Conservation (phyloP, 2,329 filamentous ascomycete genomes). For the Aciculosporium take region DNA sequence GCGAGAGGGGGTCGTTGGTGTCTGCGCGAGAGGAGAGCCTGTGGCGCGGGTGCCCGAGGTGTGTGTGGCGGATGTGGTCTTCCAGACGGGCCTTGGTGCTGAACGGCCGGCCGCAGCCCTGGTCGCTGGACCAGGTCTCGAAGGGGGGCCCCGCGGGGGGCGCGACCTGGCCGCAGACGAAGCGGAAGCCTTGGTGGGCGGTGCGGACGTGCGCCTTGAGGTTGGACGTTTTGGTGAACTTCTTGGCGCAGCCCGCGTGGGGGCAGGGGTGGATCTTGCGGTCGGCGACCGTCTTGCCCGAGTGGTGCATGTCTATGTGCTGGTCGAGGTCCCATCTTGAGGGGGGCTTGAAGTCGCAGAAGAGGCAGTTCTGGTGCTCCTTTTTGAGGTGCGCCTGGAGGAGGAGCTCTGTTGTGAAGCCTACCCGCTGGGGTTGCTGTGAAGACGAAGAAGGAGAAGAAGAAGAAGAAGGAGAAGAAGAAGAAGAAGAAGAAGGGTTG, state of each 20-base stretch:
- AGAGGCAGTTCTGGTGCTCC: slow-evolving; percentile 60
- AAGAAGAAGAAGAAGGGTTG: no score
- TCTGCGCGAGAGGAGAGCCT: slow-evolving; percentile 10
- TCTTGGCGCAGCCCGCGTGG: slow-evolving; percentile 53
- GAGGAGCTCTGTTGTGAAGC: slow-evolving; percentile 58
- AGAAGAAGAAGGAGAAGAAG: no score
- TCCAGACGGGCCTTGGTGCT: slow-evolving; percentile 65
- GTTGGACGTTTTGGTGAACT: slow-evolving; percentile 74
- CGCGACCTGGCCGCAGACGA: slow-evolving; percentile 64
- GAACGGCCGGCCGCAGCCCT: slow-evolving; percentile 64
- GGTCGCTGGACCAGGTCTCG: slow-evolving; percentile 45
- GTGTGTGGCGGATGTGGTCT: slow-evolving; percentile 71
- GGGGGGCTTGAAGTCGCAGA: slow-evolving; percentile 56
- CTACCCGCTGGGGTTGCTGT: no score
- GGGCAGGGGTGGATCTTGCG: slow-evolving; percentile 54
- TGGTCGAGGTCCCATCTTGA: slow-evolving; percentile 54
- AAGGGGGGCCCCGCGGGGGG: slow-evolving; percentile 42
- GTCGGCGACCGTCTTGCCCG: slow-evolving; percentile 44
- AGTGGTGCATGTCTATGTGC: slow-evolving; percentile 69
- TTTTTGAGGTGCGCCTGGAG: slow-evolving; percentile 60
- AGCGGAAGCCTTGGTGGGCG: slow-evolving; percentile 63
- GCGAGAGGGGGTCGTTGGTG: slow-evolving; percentile 10
- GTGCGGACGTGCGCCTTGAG: slow-evolving; percentile 65
- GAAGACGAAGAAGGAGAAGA: no score
- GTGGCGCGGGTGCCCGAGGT: slow-evolving; percentile 45